Conservation (phyloP, 305 asterid species). For the Fraxinus sp. region DNA sequence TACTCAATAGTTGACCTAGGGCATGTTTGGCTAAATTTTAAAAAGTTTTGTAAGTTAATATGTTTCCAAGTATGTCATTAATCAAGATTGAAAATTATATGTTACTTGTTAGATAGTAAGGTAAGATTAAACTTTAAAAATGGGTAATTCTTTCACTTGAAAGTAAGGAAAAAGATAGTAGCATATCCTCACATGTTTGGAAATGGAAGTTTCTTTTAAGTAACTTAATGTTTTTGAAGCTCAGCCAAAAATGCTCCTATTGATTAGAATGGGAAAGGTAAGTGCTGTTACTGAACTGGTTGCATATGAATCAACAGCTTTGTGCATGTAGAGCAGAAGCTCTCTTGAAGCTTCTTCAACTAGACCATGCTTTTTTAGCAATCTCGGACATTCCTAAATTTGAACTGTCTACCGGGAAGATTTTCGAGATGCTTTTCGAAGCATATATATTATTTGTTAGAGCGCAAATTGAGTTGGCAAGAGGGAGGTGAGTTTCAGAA, state of each 20-base stretch:
- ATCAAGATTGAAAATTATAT: not conserved
- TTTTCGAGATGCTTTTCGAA: constrained; percentile 65
- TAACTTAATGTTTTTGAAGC: not conserved
- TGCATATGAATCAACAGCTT: constrained; percentile 55
- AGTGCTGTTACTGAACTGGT: constrained; percentile 28
- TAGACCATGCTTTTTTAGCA: constrained; percentile 57
- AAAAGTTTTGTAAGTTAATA: not conserved
- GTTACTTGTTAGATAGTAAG: not conserved
- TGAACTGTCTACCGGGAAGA: constrained; percentile 32
- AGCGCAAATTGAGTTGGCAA: constrained; percentile 68
- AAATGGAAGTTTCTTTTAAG: not conserved
- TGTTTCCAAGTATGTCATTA: not conserved
- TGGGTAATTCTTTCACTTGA: not conserved
- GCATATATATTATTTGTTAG: constrained; percentile 60
- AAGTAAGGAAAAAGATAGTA: not conserved
- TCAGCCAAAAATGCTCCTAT: not conserved
- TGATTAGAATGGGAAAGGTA: not conserved
- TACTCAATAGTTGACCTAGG: not conserved
- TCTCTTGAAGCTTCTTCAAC: constrained; percentile 67
- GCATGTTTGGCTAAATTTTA: not conserved
- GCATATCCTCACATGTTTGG: not conserved
- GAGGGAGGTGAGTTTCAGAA: constrained; percentile 61
- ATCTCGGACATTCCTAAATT: constrained; percentile 43
- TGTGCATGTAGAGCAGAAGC: constrained; percentile 89
- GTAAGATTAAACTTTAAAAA: not conserved